Evolutionary conservation across 345 rosid species (phyloP), one percentile per base, ranked within the genome.

Genomic region (Populus nigra): DNA sequence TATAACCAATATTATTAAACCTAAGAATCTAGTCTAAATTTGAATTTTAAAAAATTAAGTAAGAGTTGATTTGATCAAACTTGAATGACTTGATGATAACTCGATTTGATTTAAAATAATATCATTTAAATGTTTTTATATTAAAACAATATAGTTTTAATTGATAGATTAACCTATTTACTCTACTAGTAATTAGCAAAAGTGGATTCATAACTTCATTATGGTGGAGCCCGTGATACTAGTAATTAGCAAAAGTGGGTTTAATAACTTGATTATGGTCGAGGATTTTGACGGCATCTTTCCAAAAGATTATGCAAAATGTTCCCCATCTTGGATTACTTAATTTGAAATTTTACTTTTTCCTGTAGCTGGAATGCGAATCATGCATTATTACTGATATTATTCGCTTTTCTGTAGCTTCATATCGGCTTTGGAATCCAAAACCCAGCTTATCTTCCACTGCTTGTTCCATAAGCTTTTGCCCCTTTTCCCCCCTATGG

Each of bases 1-100:
- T 39, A 39, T 39, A 39, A 8, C 0, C 2, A 41, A 0, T 10
- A 1, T 10, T 41, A 41, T 41, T 41, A 41, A 41, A 41, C 10
- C 0, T 0, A 9, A 0, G 1, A 0, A 41, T 2, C 45, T 41
- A 41, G 4, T 2, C 0, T 11, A 3, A 41, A 1, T 41, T 13
- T 41, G 3, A 0, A 12, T 41, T 10, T 41, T 10, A 43, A 43
- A 43, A 0, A 9, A 2, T 41, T 2, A 11, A 41, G 0, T 9
- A 0, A 41, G 2, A 11, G 3, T 10, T 41, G 3, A 9, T 9
- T 41, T 41, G 4, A 1, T 3, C 4, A 41, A 41, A 10, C 0
- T 12, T 10, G 0, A 12, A 41, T 41, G 5, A 10, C 4, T 0
- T 10, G 0, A 41, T 41, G 4, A 41, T 41, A 41, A 41, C 4